These are phyloP conservation scores for Paxillus involutus DNA, from an alignment of 768 basidiomycete genomes.

Conservation along the genomic window DNA sequence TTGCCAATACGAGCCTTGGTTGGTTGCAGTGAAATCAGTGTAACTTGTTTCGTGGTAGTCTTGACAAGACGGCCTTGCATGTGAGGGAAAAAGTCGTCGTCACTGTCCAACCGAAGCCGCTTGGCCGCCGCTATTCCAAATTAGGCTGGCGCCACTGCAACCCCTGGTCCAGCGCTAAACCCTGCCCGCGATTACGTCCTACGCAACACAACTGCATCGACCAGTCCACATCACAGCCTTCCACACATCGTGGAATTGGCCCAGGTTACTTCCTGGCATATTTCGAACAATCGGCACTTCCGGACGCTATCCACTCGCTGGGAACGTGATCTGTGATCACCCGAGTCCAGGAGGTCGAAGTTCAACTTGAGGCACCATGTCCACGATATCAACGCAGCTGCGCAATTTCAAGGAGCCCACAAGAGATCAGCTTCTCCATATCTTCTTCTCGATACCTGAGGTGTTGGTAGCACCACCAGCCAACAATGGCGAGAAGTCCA, in stretches of 20 bases:
- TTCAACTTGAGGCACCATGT: constrained; percentile 42
- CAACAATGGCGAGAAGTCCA: constrained; percentile 23
- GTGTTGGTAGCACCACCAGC: constrained; percentile 17
- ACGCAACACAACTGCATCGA: background rate
- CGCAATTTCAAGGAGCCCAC: constrained; percentile 92
- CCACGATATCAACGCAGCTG: constrained; percentile 83
- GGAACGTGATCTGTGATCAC: background rate
- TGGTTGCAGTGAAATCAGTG: too few species aligned
- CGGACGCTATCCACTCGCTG: background rate
- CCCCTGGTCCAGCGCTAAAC: constrained; percentile 8
- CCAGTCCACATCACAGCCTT: constrained; percentile 1
- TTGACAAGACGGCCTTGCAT: too few species aligned
- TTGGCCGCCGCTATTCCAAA: too few species aligned
- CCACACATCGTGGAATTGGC: constrained; percentile 2
- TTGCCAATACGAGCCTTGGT: too few species aligned
- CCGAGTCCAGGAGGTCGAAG: background rate
- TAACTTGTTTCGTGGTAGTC: too few species aligned
- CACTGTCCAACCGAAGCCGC: too few species aligned
- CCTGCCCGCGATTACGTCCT: background rate
- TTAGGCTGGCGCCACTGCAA: too few species aligned
- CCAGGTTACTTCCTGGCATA: background rate
- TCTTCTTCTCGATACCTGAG: constrained; percentile 85
- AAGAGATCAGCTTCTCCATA: constrained; percentile 79
- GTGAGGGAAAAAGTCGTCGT: too few species aligned
- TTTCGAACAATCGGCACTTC: background rate